Conservation (phyloP, 805 yeast species). For the Saitoella complicata region DNA sequence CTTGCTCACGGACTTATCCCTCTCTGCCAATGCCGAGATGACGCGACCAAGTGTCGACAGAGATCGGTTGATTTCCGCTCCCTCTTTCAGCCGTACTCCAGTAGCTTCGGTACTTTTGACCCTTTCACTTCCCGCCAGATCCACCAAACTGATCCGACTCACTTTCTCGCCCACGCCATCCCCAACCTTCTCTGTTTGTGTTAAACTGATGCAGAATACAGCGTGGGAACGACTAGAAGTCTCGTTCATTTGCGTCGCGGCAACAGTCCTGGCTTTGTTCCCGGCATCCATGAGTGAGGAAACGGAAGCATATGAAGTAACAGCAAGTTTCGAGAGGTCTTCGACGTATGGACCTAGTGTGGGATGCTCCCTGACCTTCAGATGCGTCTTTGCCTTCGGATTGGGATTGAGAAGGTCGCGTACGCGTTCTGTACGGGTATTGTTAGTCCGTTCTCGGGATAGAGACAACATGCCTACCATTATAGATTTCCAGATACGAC, state of each 20-base stretch:
- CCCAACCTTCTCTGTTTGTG: no score
- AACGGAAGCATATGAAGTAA: constrained; percentile 34
- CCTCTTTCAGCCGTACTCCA: constrained; percentile 33
- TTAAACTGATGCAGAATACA: constrained; percentile 44
- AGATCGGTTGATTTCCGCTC: constrained; percentile 77
- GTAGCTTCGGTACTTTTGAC: constrained; percentile 45
- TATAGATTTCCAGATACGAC: constrained; percentile 61
- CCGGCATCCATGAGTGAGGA: constrained; percentile 33
- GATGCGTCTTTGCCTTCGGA: constrained; percentile 5
- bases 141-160: constrained; percentile 44
- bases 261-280: constrained; percentile 41
- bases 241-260: constrained; percentile 57
- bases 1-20: constrained; percentile 6
- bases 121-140: constrained; percentile 72
- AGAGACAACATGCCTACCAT: no score
- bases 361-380: constrained; percentile 47
- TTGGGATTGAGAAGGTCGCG: constrained; percentile 34
- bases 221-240: constrained; percentile 70
- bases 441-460: no score
- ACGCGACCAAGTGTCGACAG: constrained; percentile 67
- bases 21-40: constrained; percentile 32
- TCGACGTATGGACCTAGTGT: constrained; percentile 59
- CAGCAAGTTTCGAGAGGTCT: constrained; percentile 34
- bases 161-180: constrained; percentile 19
- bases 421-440: constrained; percentile 38